Evolutionary conservation across 176 grass and related monocot genomes (phyloP).

Genomic region (Oryza officinalis): DNA sequence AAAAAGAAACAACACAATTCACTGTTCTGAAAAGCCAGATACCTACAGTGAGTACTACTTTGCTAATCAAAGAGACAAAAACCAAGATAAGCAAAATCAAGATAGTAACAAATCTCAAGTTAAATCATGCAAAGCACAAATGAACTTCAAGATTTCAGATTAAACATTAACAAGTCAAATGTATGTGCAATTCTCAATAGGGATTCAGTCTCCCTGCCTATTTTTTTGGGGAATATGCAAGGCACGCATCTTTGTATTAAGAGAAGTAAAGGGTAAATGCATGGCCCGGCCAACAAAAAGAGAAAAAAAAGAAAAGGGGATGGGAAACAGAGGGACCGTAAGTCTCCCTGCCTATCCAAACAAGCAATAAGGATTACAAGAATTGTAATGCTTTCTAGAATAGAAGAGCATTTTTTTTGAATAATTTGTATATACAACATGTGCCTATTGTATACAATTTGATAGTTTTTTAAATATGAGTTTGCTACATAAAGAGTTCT

Average conservation of each 20-base stretch:
- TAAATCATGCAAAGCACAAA: background rate
- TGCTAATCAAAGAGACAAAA: background rate
- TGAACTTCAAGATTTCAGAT: background rate
- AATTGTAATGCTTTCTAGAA: background rate
- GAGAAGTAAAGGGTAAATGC: too few species aligned
- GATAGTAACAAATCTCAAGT: background rate
- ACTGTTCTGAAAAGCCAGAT: constrained; percentile 23
- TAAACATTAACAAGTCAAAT: constrained; percentile 10
- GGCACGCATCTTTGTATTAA: too few species aligned
- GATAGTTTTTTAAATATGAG: background rate
- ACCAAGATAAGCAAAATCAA: background rate
- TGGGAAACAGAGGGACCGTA: too few species aligned
- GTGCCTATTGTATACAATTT: too few species aligned
- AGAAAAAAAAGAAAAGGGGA: too few species aligned
- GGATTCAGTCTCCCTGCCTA: too few species aligned
- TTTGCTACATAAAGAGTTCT: background rate
- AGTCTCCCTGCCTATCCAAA: too few species aligned
- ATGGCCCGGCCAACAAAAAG: too few species aligned
- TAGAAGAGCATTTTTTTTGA: background rate
- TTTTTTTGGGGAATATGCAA: too few species aligned
- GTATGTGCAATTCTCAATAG: background rate
- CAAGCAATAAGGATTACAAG: too few species aligned
- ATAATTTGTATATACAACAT: background rate
- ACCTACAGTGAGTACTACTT: constrained; percentile 3
- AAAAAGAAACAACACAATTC: constrained; percentile 25